Evolutionary conservation across 1,284 basidiomycete genomes (phyloP), one percentile per base, ranked within the genome.

Genomic region (Cutaneotrichosporon cutaneum): DNA sequence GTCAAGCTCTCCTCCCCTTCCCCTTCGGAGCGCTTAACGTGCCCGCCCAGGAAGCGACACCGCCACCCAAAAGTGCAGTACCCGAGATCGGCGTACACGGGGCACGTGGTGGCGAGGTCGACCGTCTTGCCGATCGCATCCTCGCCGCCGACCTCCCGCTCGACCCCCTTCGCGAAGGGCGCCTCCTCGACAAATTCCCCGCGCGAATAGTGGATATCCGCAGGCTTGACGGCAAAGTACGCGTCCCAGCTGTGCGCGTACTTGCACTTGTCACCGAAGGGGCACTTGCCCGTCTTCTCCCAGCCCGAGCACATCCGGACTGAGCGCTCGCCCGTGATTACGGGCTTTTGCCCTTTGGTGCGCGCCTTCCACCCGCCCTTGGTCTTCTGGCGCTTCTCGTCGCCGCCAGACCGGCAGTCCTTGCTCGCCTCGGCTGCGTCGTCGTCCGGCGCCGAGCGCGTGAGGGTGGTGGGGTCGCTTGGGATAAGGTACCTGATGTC

Each of bases 11-110:
- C 57, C 14, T 26, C 27, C 11, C 32, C 64, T 2, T 51, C 61
- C 3, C 44, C 54, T 32, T 62, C 61, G 21, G 61, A 51, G 36
- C 60, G 61, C 53, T 53, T 77, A 7, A 86, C 74, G 72, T 98
- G 95, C 0, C 85, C 87, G 13, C 89, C 88, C 4, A 96, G 84
- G 80, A 90, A 96, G 2, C 95, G 87, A 75, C 95, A 99, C 77
- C 92, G 90, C 80, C 91, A 88, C 5, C 92, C 95, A 66, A 86
- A 86, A 56, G 87, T 87, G 80, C 94, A 98, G 72, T 88, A 85
- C 0, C 94, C 94, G 6, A 84, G 83, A 65, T 87, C 86, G 30
- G 83, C 81, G 70, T 86, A 93, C 4, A 88, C 83, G 1, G 92
- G 90, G 70, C 93, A 97, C 44, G 58, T 56, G 4, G 76, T 74